Percentiles rank a stretch among this genome's conserved stretches.
Evolutionary conservation across 164 flowering plant genomes (phyloP).

Genomic region (Amborella trichopoda): DNA sequence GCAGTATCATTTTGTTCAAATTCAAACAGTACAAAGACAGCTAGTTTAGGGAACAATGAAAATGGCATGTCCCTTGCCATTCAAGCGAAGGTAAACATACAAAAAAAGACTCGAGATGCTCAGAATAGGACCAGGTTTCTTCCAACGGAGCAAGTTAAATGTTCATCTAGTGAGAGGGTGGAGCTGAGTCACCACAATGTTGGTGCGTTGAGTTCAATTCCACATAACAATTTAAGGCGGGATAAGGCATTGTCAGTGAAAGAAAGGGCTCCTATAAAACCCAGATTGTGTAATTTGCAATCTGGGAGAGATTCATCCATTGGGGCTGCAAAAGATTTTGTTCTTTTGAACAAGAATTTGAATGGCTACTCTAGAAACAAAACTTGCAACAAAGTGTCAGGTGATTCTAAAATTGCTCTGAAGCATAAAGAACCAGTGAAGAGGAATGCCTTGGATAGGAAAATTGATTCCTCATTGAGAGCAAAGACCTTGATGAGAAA

Average conservation of each 20-base stretch:
- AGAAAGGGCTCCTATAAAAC: conserved; percentile 20
- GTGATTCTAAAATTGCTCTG: conserved; percentile 10
- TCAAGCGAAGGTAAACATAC: conserved; percentile 9
- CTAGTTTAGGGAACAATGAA: too few relatives aligned
- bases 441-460: conserved; percentile 14
- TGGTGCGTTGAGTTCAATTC: conserved; percentile 14
- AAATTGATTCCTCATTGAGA: conserved; percentile 22
- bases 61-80: conserved; percentile 3
- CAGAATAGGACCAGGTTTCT: too few relatives aligned
- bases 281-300: conserved; percentile 18
- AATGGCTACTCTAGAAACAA: conserved; percentile 14
- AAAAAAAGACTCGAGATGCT: conserved; percentile 4
- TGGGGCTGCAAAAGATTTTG: conserved; percentile 32
- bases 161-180: too few relatives aligned
- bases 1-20: too few relatives aligned
- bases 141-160: too few relatives aligned
- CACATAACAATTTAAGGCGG: conserved; percentile 15
- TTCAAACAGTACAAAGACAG: too few relatives aligned
- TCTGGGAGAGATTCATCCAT: conserved; percentile 28
- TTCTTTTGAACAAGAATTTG: conserved; percentile 26
- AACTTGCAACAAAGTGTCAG: conserved; percentile 17
- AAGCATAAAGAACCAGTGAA: conserved; percentile 7
- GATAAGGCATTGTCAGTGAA: conserved; percentile 18
- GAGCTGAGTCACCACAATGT: too few relatives aligned
- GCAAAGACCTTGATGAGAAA: conserved; percentile 26